Conservation (phyloP, 176 grass and related monocot genomes). For the Carex littledalei region DNA sequence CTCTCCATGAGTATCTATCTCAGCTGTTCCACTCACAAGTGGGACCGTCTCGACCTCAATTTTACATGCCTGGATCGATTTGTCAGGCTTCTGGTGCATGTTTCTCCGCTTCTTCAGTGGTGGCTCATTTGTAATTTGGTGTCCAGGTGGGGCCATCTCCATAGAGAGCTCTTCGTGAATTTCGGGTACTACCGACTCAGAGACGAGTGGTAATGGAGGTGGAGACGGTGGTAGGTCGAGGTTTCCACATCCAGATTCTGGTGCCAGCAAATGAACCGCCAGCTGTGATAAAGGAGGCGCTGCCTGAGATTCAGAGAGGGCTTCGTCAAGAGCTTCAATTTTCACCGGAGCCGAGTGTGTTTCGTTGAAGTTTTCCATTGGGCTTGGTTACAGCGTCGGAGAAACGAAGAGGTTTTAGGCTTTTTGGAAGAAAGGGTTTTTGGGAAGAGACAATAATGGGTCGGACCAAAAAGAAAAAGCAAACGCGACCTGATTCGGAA, state of each 20-base stretch:
- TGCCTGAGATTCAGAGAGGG: too few relatives aligned
- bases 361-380: background rate
- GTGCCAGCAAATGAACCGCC: background rate
- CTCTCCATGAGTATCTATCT: background rate
- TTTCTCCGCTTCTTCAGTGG: background rate
- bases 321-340: background rate
- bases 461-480: too few relatives aligned
- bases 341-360: background rate
- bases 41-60: background rate
- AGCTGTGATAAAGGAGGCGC: background rate
- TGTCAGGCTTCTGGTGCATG: background rate
- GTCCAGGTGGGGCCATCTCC: background rate
- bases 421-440: too few relatives aligned
- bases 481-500: too few relatives aligned
- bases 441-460: too few relatives aligned
- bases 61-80: background rate
- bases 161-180: background rate
- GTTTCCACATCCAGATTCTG: background rate
- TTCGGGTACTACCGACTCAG: background rate
- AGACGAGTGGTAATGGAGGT: background rate
- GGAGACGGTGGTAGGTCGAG: background rate
- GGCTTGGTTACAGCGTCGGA: background rate
- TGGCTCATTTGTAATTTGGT: background rate
- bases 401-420: too few relatives aligned
- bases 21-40: background rate